Evolutionary conservation across 768 basidiomycete genomes (phyloP).

Genomic region (Daedaleopsis nitida): DNA sequence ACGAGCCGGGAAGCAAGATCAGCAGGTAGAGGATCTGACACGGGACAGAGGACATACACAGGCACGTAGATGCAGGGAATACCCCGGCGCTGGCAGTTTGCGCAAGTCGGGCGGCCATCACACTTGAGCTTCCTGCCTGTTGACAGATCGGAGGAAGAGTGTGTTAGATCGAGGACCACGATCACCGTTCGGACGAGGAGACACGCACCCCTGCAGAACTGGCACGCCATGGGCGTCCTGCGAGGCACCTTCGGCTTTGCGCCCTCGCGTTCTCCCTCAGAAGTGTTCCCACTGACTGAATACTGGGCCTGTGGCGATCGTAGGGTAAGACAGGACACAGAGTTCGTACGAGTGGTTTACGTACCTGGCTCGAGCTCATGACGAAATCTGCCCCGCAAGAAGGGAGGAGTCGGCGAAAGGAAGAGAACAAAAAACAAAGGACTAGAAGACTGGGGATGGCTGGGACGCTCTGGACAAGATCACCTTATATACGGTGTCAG

Average conservation of each 20-base stretch:
- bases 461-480: not conserved
- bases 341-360: not conserved
- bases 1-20: not conserved
- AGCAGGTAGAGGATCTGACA: not conserved
- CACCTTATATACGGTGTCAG: not conserved
- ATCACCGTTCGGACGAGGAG: not conserved
- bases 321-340: not conserved
- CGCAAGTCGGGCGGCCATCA: slow-evolving; percentile 68
- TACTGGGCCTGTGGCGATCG: not conserved
- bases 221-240: slow-evolving; percentile 70
- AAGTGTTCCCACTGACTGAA: slow-evolving; percentile 9
- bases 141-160: not conserved
- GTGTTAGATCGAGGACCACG: slow-evolving; percentile 1
- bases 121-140: slow-evolving; percentile 74
- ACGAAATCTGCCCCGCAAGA: not conserved
- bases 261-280: slow-evolving; percentile 19
- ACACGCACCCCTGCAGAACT: slow-evolving; percentile 64
- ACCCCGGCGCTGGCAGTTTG: slow-evolving; percentile 63
- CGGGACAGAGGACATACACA: slow-evolving; percentile 50
- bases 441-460: slow-evolving; percentile 3
- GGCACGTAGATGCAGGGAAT: slow-evolving; percentile 62
- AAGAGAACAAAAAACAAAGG: slow-evolving; percentile 1
- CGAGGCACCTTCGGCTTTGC: slow-evolving; percentile 31
- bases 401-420: not conserved
- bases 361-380: slow-evolving; percentile 21